phyloP scores from a whole-genome alignment of 176 grass and related monocot species.

The Pontederia crassipes region DNA sequence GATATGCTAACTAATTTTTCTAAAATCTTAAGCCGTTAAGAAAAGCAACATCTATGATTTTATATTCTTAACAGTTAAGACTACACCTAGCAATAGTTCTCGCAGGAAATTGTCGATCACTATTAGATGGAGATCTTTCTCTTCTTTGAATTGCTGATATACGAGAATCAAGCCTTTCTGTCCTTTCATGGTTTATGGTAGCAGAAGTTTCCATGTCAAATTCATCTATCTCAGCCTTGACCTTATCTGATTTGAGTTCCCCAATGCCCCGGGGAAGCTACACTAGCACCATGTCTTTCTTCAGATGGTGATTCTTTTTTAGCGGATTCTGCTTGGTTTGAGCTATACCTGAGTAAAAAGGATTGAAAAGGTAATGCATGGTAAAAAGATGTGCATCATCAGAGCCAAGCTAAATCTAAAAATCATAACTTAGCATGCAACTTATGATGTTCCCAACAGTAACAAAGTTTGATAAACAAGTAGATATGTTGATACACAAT shows the following conservation, averaged over 20 bases:
- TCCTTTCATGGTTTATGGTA: slow-evolving; percentile 41
- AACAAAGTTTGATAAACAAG: too few relatives aligned
- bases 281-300: slow-evolving; percentile 53
- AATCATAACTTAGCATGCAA: too few relatives aligned
- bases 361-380: background rate
- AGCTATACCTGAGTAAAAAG: slow-evolving; percentile 49
- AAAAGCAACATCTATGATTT: too few relatives aligned
- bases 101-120: slow-evolving; percentile 59
- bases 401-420: too few relatives aligned
- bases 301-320: slow-evolving; percentile 56
- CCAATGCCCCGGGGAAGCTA: slow-evolving; percentile 41
- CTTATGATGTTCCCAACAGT: too few relatives aligned
- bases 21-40: too few relatives aligned
- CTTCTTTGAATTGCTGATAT: slow-evolving; percentile 45
- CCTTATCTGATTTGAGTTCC: slow-evolving; percentile 43
- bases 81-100: slow-evolving; percentile 36
- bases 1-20: too few relatives aligned
- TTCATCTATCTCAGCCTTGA: slow-evolving; percentile 53
- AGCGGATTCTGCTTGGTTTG: slow-evolving; percentile 50
- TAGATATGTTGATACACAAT: too few relatives aligned
- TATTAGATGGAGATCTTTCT: slow-evolving; percentile 68
- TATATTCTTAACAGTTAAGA: too few relatives aligned
- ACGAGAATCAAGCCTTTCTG: slow-evolving; percentile 54
- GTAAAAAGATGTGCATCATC: too few relatives aligned
- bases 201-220: slow-evolving; percentile 40